Conservation (phyloP, 345 rosid species). For the Syzygium oleosum region DNA sequence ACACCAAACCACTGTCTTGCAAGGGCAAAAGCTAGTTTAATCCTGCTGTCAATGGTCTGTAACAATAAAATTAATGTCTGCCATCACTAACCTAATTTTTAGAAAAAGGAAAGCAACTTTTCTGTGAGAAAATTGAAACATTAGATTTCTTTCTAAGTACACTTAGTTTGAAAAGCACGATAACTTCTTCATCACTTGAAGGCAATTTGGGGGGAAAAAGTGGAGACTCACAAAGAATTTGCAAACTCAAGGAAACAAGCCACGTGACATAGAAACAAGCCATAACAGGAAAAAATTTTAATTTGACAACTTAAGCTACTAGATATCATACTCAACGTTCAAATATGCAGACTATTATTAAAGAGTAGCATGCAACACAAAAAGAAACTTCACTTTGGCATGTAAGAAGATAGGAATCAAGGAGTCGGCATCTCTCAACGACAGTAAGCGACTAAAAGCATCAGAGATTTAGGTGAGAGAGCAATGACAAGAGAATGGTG, state of each 20-base stretch:
- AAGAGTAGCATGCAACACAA: background rate
- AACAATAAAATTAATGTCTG: slow-evolving; percentile 15
- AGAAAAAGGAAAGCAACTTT: background rate
- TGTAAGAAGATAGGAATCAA: background rate
- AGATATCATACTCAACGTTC: background rate
- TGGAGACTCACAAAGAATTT: background rate
- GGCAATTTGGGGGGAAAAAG: background rate
- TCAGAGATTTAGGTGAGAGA: background rate
- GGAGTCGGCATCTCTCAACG: background rate
- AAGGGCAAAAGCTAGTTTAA: slow-evolving; percentile 82
- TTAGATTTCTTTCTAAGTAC: background rate
- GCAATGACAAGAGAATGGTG: background rate
- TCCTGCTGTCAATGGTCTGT: slow-evolving; percentile 85
- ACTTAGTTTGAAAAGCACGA: background rate
- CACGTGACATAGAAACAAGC: background rate
- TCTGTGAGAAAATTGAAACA: background rate
- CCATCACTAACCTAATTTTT: background rate
- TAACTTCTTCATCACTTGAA: background rate
- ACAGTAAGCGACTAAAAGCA: background rate
- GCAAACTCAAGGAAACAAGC: background rate
- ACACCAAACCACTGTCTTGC: slow-evolving; percentile 99
- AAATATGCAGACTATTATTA: background rate
- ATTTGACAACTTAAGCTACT: background rate
- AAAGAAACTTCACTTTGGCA: background rate
- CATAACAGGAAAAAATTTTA: background rate